A percentile compares a stretch with the other conserved stretches of the same genome.
Conservation (phyloP, 768 basidiomycete species). For the Amanita brunnescens region DNA sequence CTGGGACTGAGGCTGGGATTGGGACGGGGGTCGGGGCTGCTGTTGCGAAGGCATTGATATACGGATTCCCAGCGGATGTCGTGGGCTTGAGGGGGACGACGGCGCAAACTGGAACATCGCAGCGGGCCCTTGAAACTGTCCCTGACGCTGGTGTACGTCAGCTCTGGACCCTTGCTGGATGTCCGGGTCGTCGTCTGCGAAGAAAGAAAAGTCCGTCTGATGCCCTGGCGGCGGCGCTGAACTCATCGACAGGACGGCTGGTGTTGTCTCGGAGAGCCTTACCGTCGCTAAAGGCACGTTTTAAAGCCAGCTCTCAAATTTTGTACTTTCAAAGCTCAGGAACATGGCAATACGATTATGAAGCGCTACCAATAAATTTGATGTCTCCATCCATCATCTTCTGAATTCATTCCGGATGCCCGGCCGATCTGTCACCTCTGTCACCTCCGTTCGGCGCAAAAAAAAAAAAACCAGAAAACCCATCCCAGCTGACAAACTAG, state of each 20-base stretch:
- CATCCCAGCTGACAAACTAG: neutral
- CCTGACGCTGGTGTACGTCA: slow-evolving; percentile 2
- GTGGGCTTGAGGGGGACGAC: neutral
- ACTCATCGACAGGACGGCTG: slow-evolving; percentile 5
- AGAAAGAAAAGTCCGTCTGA: slow-evolving; percentile 8
- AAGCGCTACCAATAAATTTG: neutral
- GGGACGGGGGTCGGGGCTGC: slow-evolving; percentile 1
- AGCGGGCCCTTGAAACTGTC: neutral
- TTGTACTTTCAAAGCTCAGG: neutral
- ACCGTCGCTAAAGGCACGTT: no score
- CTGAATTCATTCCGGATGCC: neutral
- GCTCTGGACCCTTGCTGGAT: neutral
- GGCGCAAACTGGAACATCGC: slow-evolving; percentile 6
- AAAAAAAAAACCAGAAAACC: neutral
- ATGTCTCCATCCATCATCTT: neutral
- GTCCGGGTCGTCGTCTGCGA: neutral
- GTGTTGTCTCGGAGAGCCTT: no score
- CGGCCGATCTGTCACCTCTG: neutral
- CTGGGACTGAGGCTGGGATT: slow-evolving; percentile 3
- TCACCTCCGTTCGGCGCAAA: neutral
- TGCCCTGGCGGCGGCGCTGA: slow-evolving; percentile 4
- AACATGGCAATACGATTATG: neutral
- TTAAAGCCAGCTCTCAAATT: neutral
- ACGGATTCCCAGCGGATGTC: neutral
- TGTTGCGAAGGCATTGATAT: neutral